Base-by-base conservation (phyloP, 1,284 basidiomycete species). In the Cutaneotrichosporon arboriforme region DNA sequence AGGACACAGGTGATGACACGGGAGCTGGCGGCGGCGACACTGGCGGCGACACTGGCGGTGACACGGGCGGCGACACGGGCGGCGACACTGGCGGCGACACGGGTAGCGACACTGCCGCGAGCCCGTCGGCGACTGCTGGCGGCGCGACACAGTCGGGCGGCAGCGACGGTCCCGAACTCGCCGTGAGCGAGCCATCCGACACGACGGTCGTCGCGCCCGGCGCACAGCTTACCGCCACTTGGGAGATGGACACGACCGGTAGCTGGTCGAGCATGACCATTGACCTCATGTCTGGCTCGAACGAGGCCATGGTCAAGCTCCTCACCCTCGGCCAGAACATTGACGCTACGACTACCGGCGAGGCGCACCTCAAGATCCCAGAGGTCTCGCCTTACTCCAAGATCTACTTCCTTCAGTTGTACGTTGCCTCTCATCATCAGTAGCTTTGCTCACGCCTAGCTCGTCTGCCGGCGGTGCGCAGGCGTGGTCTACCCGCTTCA, bases 381-480 rank as follows among this genome's bases (percentile, higher is more conserved):
- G 67, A 68, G 17, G 75, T 77, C 21, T 60, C 63, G 42, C 75
- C 75, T 10, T 67, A 71, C 57, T 67, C 73, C 43, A 64, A 70
- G 57, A 76, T 77, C 63, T 77, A 76, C 65, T 76, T 76, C 61
- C 65, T 76, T 55, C 73, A 74, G 59, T 76, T 74, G 69, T 71
- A 39, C 51, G 68, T 63, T 31, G 21, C 21, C 4, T 7, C 3
- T 7, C 26, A 13, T 17, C 4, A n/a, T 4, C 31, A 8, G 20
- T 14, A 21, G 18, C n/a, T 15, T 21, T 38, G n/a, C 22, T 18
- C 17, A 13, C 48, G 26, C 61, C 61, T 59, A 70, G 66, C 42
- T 57, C 60, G 20, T 60, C 60, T 17, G 65, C 63, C 47, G 53
- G 60, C 18, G 59, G 62, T 38, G 61, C 62, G 18, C 59, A 60